Percentiles rank a stretch among this genome's conserved stretches.
Conservation (phyloP, 2,329 filamentous ascomycete species). For the Aureobasidium pullulans region DNA sequence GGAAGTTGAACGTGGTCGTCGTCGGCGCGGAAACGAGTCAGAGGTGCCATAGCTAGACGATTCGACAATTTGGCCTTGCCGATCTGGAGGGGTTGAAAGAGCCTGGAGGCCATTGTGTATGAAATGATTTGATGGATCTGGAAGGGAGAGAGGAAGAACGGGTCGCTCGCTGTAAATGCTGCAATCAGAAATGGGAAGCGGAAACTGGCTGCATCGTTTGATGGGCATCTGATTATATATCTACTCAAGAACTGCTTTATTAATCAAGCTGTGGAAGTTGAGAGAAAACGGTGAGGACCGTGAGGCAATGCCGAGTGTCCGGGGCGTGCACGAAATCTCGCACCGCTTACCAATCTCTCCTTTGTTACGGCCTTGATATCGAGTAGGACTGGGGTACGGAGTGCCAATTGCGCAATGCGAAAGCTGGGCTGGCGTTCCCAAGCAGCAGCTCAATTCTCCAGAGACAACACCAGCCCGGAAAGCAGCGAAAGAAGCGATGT, state of each 20-base stretch:
- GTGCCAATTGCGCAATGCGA: background rate
- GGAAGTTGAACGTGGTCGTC: constrained; percentile 41
- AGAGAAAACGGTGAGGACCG: constrained; percentile 3
- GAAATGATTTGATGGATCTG: background rate
- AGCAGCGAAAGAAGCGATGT: background rate
- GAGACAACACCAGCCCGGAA: background rate
- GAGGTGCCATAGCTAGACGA: constrained; percentile 49
- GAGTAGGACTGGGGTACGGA: background rate
- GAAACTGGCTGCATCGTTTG: background rate
- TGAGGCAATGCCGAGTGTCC: background rate
- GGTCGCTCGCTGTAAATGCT: background rate
- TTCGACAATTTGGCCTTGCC: constrained; percentile 36
- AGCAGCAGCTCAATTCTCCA: too few species aligned
- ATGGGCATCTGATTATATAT: background rate
- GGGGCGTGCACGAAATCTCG: background rate
- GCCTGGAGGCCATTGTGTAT: constrained; percentile 17
- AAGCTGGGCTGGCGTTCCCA: too few species aligned
- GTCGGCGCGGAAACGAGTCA: constrained; percentile 44
- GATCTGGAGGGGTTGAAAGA: constrained; percentile 37
- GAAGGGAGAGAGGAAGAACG: background rate
- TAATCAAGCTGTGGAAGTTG: constrained; percentile 5
- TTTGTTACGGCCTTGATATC: background rate
- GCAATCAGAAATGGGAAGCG: background rate
- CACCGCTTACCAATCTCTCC: constrained; percentile 7
- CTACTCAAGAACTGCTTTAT: constrained; percentile 6